These are phyloP conservation scores for Penicillium concentricum DNA, from an alignment of 2,329 filamentous ascomycete genomes.

Conservation along the genomic window DNA sequence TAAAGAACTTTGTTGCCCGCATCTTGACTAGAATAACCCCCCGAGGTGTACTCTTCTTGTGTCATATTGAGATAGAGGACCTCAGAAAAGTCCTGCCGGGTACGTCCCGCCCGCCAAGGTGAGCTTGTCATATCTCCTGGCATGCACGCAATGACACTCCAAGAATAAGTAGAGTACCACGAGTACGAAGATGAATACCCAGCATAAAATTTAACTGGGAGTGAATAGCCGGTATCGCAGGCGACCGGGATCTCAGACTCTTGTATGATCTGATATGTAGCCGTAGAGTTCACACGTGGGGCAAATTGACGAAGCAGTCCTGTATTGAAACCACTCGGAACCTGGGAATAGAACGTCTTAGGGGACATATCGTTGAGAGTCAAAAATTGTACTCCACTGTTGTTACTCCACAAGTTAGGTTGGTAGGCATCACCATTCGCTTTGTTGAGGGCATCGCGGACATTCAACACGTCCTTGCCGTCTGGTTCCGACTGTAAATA, in stretches of 20 bases:
- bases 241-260: neutral
- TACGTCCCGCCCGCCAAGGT: neutral
- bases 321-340: neutral
- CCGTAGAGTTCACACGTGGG: neutral
- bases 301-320: neutral
- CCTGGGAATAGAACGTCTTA: neutral
- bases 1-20: neutral
- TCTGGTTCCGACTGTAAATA: neutral
- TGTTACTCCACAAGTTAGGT: neutral
- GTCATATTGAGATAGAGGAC: neutral
- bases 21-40: neutral
- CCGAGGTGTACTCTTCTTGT: neutral
- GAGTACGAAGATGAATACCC: neutral
- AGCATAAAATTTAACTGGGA: neutral
- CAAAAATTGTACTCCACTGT: neutral
- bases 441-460: neutral
- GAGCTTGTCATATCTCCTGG: neutral
- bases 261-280: neutral
- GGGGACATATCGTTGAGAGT: neutral
- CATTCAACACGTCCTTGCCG: neutral
- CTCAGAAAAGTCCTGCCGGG: neutral
- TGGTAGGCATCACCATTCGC: neutral
- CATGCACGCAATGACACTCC: neutral
- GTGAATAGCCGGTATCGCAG: neutral
- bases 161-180: neutral